Base-by-base conservation (phyloP, 306 rosid species). In the Carpinus fangiana region DNA sequence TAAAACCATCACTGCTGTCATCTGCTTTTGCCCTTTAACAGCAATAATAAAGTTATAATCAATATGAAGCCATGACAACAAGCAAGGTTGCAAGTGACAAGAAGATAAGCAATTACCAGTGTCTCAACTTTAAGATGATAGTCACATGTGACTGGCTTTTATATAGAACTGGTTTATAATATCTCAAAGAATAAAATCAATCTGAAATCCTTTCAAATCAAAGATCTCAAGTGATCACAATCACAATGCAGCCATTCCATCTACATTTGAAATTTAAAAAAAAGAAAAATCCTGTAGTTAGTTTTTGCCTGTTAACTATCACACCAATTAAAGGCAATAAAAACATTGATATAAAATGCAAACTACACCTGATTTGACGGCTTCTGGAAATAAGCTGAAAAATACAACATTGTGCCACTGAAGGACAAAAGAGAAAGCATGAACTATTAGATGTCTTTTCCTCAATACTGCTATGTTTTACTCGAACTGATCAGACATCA, bases 291-390 rank as follows among this genome's bases (percentile, higher is more conserved):
- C 8, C 46, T 18, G 2, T 0, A 36, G 48, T 36, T 38, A 66
- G 71, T 17, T 66, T 66, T 66, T 36, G 23, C 23, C 13, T 18
- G 71, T 66, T 17, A 11, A 21, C 26, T 14, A 11, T 59, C 74
- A 60, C 50, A 74, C 61, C 80, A 59, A 66, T 79, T 54, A 36
- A 79, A 68, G 54, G 76, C 57, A 72, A 55, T 52, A 50, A 54
- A 76, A 83, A 41, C 18, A 74, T 77, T 26, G 17, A 36, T 28
- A 48, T 20, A 41, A 73, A 73, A 78, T 57, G 50, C 34, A 76
- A 73, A 66, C 5, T 72, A 34, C 80, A 84, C 79, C 84, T 81
- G 75, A 72, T 66, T 21, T 21, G 4, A 68, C 12, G 18, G 65
- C 75, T 10, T 50, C 65, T 53, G 82, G 48, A 76, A 53, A 43